Base-by-base conservation (phyloP, 2,329 filamentous ascomycete species). In the Aspergillus tubingensis region DNA sequence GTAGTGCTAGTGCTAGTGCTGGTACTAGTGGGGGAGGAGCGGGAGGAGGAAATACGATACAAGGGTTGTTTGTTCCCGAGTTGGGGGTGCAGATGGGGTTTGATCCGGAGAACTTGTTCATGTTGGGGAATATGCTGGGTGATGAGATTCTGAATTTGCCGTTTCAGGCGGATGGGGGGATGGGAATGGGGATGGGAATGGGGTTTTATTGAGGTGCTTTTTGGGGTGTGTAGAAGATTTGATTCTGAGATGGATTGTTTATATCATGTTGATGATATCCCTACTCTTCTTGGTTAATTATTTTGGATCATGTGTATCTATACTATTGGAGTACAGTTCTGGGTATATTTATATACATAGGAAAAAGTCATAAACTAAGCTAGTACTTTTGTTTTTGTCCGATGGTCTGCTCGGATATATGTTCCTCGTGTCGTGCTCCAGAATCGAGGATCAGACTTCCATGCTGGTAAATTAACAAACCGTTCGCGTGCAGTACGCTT, bases 71-170 rank as follows among this genome's bases (percentile, higher is more conserved):
- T 52, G 54, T 66, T 0, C 66, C 70, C 0, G 72, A 72, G 8
- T 39, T 75, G 8, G 70, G 65, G 0, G 62, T 71, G 50, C 68
- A 70, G 41, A 65, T 70, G 2, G 63, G 62, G 1, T 68, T 72
- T 32, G 67, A 71, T 32, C 62, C 73, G 11, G 68, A 73, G 51
- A 68, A 70, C 51, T 55, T 76, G 38, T 68, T 71, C 41, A 67
- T 67, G 3, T 52, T 77, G 60, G 74, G 69, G 3, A 70, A 60
- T 52, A 71, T 77, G 65, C 56, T 76, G 38, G 73, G 71, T 1
- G 74, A 75, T 21, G 72, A 71, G 11, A 56, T 76, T 25, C 71
- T 76, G 44, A 67, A 67, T 44, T 36, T 68, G n/a, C 63, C 68
- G 0, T 66, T 72, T 27, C 67, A 70, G 25, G 58, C 68, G 53